These are phyloP conservation scores for Salvia sclarea DNA, from an alignment of 305 asterid genomes.

Conservation along the genomic window DNA sequence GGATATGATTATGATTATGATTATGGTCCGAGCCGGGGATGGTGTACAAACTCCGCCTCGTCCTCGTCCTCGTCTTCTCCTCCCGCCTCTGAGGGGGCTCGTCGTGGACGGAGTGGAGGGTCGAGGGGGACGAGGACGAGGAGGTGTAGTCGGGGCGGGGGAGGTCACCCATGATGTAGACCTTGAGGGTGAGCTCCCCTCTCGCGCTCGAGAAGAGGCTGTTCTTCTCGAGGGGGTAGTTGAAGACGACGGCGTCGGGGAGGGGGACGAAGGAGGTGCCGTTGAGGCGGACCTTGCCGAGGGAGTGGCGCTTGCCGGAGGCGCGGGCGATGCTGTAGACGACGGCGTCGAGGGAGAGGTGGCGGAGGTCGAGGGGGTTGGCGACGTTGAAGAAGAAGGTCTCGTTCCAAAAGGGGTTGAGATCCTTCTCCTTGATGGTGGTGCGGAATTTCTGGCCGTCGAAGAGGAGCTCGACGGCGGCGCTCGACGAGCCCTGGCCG, in stretches of 20 bases:
- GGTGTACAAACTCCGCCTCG: slow-evolving; percentile 45
- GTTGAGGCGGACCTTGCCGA: slow-evolving; percentile 62
- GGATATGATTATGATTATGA: not conserved
- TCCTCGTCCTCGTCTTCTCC: slow-evolving; percentile 24
- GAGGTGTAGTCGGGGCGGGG: slow-evolving; percentile 16
- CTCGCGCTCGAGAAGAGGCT: slow-evolving; percentile 55
- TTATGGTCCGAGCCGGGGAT: slow-evolving; percentile 40
- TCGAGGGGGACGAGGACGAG: slow-evolving; percentile 34
- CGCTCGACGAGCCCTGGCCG: slow-evolving; percentile 63
- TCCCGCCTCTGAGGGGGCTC: slow-evolving; percentile 33
- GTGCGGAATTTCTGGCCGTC: slow-evolving; percentile 79
- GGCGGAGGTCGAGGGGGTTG: slow-evolving; percentile 53
- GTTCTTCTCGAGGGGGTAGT: slow-evolving; percentile 71
- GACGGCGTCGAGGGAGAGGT: slow-evolving; percentile 63
- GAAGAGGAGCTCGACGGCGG: slow-evolving; percentile 71
- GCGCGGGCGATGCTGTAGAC: slow-evolving; percentile 50
- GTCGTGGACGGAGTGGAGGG: slow-evolving; percentile 42
- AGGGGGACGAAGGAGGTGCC: slow-evolving; percentile 72
- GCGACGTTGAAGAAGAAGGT: slow-evolving; percentile 71
- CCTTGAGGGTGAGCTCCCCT: slow-evolving; percentile 78
- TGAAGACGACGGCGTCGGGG: slow-evolving; percentile 67
- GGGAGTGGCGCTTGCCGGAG: slow-evolving; percentile 48
- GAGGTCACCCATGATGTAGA: slow-evolving; percentile 53
- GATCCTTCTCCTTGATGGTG: slow-evolving; percentile 71
- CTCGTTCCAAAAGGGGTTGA: slow-evolving; percentile 73